Conservation (phyloP, 2,329 filamentous ascomycete species). For the Coleophoma eucalyptorum region DNA sequence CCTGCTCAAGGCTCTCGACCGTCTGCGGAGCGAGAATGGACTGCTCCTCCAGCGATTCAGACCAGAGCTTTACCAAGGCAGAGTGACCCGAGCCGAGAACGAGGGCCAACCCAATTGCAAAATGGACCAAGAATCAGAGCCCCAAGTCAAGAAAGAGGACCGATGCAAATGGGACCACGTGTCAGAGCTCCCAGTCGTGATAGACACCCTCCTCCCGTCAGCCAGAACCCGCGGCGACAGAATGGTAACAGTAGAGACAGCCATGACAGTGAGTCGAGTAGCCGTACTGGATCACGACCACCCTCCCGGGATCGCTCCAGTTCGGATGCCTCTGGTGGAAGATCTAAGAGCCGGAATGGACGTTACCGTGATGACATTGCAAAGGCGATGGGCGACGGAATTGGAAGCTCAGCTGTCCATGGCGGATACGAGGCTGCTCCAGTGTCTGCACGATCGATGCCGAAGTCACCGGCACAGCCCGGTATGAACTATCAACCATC, state of each 20-base stretch:
- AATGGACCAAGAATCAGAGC: neutral
- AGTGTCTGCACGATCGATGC: conserved; percentile 15
- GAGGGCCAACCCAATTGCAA: conserved; percentile 15
- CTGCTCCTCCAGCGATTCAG: conserved; percentile 5
- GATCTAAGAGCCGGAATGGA: conserved; percentile 25
- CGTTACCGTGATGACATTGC: conserved; percentile 24
- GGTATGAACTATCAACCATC: conserved; percentile 16
- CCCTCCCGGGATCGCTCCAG: conserved; percentile 24
- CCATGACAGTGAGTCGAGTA: conserved; percentile 11
- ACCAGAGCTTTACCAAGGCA: conserved; percentile 6
- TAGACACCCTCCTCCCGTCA: conserved; percentile 20
- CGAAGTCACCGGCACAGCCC: conserved; percentile 17
- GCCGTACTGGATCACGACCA: conserved; percentile 20
- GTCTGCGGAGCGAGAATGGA: conserved; percentile 10
- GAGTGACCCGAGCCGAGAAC: conserved; percentile 12
- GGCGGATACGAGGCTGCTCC: conserved; percentile 17
- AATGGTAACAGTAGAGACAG: conserved; percentile 15
- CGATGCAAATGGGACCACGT: conserved; percentile 1
- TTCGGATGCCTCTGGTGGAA: conserved; percentile 21
- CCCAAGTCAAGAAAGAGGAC: neutral
- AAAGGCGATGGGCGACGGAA: conserved; percentile 21
- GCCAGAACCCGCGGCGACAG: conserved; percentile 8
- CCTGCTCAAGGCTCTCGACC: conserved; percentile 1
- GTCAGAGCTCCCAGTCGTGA: conserved; percentile 20
- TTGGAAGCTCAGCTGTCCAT: conserved; percentile 12